These are phyloP conservation scores for Verticillium longisporum DNA, from an alignment of 2,329 filamentous ascomycete species.

Conservation along the genomic window DNA sequence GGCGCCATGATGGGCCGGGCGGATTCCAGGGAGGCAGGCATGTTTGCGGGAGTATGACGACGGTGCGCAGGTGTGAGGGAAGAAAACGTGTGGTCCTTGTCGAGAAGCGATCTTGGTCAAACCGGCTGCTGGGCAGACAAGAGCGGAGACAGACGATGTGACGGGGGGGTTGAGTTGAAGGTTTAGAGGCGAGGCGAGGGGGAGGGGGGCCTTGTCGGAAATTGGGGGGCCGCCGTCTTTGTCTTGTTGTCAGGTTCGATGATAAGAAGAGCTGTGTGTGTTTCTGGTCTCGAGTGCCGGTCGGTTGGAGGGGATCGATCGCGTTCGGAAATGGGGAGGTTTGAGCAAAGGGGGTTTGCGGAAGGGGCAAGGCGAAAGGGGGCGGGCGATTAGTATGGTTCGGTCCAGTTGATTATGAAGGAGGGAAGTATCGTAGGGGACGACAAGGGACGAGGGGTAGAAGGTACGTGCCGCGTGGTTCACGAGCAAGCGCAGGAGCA, in stretches of 20 bases:
- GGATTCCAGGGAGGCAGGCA: constrained; percentile 55
- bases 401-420: not conserved
- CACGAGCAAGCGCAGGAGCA: not conserved
- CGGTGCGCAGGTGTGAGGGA: not conserved
- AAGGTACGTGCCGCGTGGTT: not conserved
- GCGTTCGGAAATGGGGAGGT: not conserved
- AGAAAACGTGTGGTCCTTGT: too few species aligned
- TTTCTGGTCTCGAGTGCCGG: not conserved
- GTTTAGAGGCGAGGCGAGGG: not conserved
- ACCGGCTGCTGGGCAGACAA: not conserved
- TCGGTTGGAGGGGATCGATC: not conserved
- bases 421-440: not conserved
- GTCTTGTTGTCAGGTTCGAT: not conserved
- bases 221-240: not conserved
- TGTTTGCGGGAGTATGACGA: constrained; percentile 16
- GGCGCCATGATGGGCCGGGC: constrained; percentile 57
- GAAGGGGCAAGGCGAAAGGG: not conserved
- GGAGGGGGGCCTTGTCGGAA: not conserved
- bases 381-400: not conserved
- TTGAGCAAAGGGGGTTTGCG: not conserved
- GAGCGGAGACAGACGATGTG: not conserved
- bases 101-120: too few species aligned
- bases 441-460: not conserved
- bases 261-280: too few species aligned
- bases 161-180: not conserved